Evolutionary conservation across 148 eudicot species (phyloP), one percentile per base, ranked within the genome.

Genomic region (Amaranthus palmeri): DNA sequence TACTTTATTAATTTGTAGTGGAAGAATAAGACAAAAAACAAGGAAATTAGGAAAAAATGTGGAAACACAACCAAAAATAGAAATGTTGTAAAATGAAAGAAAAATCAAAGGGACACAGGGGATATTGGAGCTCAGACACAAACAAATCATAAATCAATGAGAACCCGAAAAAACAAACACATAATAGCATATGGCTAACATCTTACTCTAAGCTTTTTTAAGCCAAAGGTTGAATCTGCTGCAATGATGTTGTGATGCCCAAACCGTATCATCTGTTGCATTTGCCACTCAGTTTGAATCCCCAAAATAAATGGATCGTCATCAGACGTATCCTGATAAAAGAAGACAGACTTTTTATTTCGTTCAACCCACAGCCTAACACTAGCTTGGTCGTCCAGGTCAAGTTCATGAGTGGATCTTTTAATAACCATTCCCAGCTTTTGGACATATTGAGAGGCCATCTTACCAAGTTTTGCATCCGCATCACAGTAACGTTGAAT

Each of bases 221-320:
- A 78, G 56, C 99, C 99, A 83, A 90, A 90, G 40, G 90, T 90
- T 17, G 96, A 92, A 83, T 92, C 99, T 56, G 80, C 85, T 54
- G 99, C 99, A 67, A 96, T 78, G 68, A 90, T 82, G 87, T 88
- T 85, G 65, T 83, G 82, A 68, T 90, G 86, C 67, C 99, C 99
- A 82, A 92, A 95, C 42, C 96, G 90, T 65, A 89, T 78, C 99
- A 95, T 92, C 80, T 95, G 99, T 52, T 92, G 97, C 84, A 92
- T 71, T 71, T 95, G 99, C 99, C 99, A 95, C 71, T 92, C 99
- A 9, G 99, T 95, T 82, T 92, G 99, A 71, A 95, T 88, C 55
- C 99, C 99, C 86, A 95, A 78, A 74, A 95, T 68, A 72, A 95
- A 95, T 57, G 99, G 83, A 56, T 90, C 86, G 3, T 68, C 80